Evolutionary conservation across 345 rosid genomes (phyloP), one percentile per base, ranked within the genome.

Genomic region (Streptanthus diversifolius): DNA sequence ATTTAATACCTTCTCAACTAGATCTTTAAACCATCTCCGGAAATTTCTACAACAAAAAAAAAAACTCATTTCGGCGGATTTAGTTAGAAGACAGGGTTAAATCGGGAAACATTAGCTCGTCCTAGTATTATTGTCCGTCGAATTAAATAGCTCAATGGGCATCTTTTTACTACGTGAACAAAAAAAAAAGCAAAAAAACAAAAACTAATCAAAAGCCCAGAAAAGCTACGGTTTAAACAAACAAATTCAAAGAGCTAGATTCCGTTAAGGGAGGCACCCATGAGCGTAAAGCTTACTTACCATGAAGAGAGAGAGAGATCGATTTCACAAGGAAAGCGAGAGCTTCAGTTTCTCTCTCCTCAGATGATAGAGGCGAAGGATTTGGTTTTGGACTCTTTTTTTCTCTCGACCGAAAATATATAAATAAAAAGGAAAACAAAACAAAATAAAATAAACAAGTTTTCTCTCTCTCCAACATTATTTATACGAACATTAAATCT

Each of bases 11-110:
- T 57, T 63, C 66, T 54, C 58, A 66, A 64, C 78, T 73, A 81
- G 85, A 85, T 84, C 87, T 79, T 77, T 25, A 32, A 73, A 75
- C 77, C 32, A 49, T 58, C 80, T 68, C 66, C 66, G 21, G 44
- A 19, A 19, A 75, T 59, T 25, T 72, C 45, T 65, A 72, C 33
- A n/a, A 0, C 10, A 4, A 25, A 25, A 35, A 43, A 73, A 54
- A 58, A 25, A n/a, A 22, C 33, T 35, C 55, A 40, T 67, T 72
- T 73, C 55, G n/a, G 53, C 63, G 36, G 68, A 63, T 36, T 63
- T 15, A 51, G 29, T 68, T 36, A 59, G 61, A 14, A 37, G 47
- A 75, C 25, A 61, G 17, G 1, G 36, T 22, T 51, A 68, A 66
- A 35, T 24, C 27, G 43, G 45, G 15, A 3, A 68, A 61, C 56